Conservation (phyloP, 2,329 filamentous ascomycete species). For the Fusarium transvaalense region DNA sequence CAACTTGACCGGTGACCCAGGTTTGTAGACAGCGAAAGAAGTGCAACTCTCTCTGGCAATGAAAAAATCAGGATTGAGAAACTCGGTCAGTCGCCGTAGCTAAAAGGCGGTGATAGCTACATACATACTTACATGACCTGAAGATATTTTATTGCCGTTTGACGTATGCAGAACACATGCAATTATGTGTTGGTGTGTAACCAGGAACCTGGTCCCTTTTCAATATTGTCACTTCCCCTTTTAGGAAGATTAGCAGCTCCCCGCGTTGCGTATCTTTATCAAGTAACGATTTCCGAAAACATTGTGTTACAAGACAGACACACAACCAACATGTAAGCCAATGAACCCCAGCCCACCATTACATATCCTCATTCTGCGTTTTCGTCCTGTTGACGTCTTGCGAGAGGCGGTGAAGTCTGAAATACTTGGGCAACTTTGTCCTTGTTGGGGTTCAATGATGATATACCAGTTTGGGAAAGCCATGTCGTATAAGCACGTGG, state of each 20-base stretch:
- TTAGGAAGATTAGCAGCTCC: not conserved
- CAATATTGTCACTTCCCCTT: not conserved
- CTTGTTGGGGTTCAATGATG: not conserved
- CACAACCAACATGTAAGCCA: constrained; percentile 14
- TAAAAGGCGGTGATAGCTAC: constrained; percentile 17
- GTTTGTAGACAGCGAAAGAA: not conserved
- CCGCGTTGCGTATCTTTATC: not conserved
- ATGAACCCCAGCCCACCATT: constrained; percentile 6
- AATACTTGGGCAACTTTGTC: not conserved
- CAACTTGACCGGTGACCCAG: constrained; percentile 2
- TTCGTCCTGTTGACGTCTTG: not conserved
- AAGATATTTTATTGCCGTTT: constrained; percentile 11
- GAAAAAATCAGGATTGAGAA: not conserved
- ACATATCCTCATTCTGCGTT: not conserved
- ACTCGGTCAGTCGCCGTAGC: constrained; percentile 2
- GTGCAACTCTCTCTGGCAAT: constrained; percentile 1
- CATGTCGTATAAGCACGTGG: not conserved
- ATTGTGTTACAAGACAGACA: constrained; percentile 13
- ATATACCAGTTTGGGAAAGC: not conserved
- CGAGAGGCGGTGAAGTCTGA: constrained; percentile 17
- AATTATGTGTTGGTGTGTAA: constrained; percentile 9
- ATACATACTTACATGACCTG: not conserved
- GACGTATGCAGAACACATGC: constrained; percentile 20
- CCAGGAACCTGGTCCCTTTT: constrained; percentile 8
- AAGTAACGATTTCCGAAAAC: not conserved